Percentiles rank a stretch among this genome's conserved stretches.
Conservation (phyloP, 192 early-diverging fungal genomes). For the Coemansia nantahalensis region DNA sequence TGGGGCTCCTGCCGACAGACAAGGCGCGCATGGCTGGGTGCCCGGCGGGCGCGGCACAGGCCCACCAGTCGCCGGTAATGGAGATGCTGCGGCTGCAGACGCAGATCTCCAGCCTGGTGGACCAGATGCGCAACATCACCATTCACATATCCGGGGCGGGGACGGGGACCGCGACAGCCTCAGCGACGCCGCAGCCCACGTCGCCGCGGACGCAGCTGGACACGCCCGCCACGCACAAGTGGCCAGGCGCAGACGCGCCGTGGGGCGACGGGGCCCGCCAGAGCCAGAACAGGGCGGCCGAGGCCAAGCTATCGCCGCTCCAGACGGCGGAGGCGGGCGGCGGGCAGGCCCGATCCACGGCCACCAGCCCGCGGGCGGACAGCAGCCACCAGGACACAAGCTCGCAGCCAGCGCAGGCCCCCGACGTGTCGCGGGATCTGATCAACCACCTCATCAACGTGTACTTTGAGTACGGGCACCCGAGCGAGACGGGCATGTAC, state of each 20-base stretch:
- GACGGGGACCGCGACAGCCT: no score
- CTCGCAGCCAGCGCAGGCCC: conserved; percentile 4
- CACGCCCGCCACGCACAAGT: not conserved
- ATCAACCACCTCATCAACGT: conserved; percentile 40
- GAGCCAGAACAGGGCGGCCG: no score
- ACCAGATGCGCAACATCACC: conserved; percentile 44
- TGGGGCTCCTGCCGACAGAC: conserved; percentile 6
- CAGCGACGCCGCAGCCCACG: no score
- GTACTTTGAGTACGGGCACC: conserved; percentile 46
- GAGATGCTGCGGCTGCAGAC: conserved; percentile 52
- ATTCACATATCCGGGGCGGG: conserved; percentile 28
- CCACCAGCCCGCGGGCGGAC: not conserved
- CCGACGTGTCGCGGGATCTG: conserved; percentile 45
- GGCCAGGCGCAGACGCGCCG: not conserved
- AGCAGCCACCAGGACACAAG: no score
- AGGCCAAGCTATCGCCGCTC: no score
- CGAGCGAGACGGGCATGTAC: conserved; percentile 49
- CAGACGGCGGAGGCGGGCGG: no score
- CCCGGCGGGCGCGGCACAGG: not conserved
- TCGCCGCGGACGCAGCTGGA: not conserved
- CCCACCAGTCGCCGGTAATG: conserved; percentile 22
- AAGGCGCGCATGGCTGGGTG: not conserved
- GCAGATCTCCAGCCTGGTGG: conserved; percentile 46
- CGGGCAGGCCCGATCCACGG: no score
- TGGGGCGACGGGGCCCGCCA: not conserved